A percentile compares a stretch with the other conserved stretches of the same genome.
Conservation (phyloP, 2,329 filamentous ascomycete genomes). For the Talaromyces sp. region DNA sequence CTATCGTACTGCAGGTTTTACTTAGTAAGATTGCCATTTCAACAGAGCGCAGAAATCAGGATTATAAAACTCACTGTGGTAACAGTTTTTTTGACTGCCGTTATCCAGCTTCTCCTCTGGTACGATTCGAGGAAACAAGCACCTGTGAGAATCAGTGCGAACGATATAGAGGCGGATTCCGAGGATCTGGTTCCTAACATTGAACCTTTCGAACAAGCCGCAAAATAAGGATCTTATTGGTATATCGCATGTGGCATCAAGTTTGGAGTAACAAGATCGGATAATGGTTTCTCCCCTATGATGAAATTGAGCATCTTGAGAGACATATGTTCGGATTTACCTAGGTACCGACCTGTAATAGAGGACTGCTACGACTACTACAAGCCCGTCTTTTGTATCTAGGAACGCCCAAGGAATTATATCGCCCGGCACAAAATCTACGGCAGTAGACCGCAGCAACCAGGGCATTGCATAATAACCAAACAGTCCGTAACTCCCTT, state of each 20-base stretch:
- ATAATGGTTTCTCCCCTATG: too few species aligned
- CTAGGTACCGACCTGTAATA: too few species aligned
- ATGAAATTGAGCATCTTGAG: too few species aligned
- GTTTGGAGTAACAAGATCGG: background rate
- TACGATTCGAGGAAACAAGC: background rate
- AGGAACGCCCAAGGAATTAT: too few species aligned
- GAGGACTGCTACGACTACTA: too few species aligned
- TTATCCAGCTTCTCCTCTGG: constrained; percentile 27
- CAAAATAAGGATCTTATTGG: background rate
- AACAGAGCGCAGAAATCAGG: background rate
- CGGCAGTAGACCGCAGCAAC: too few species aligned
- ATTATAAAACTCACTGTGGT: background rate
- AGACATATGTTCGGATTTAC: too few species aligned
- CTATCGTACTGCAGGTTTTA: constrained; percentile 31
- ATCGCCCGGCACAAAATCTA: too few species aligned
- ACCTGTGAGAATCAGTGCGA: background rate
- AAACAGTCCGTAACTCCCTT: too few species aligned
- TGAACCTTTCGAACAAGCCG: background rate
- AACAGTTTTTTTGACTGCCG: constrained; percentile 24
- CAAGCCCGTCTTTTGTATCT: too few species aligned
- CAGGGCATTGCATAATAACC: too few species aligned
- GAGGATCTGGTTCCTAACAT: background rate
- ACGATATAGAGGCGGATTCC: background rate
- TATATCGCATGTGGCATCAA: background rate
- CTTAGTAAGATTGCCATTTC: constrained; percentile 25